A percentile compares a stretch with the other conserved stretches of the same genome.
phyloP scores from a whole-genome alignment of 495 filamentous ascomycete genomes.

The Hypomontagnella submonticulosa region DNA sequence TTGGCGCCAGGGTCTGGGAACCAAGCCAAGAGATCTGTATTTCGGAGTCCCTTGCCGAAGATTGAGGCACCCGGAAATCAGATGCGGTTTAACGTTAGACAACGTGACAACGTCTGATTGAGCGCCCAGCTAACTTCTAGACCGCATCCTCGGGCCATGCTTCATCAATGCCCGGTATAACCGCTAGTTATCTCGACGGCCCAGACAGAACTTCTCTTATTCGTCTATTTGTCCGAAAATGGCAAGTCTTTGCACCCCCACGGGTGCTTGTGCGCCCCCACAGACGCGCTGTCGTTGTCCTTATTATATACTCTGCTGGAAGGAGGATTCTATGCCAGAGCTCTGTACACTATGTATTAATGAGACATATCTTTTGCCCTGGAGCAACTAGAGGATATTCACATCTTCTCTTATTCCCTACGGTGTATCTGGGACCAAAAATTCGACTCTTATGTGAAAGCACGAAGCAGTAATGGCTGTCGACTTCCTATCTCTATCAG shows the following conservation, averaged over 20 bases:
- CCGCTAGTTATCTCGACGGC: conserved; percentile 12
- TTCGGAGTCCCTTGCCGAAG: conserved; percentile 44
- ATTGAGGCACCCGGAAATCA: conserved; percentile 29
- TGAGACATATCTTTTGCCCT: background rate
- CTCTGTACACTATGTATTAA: conserved; percentile 14
- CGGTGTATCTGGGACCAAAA: background rate
- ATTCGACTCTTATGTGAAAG: background rate
- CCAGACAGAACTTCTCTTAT: conserved; percentile 16
- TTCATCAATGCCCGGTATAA: conserved; percentile 27
- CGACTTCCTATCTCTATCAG: conserved; percentile 33
- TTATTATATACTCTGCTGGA: conserved; percentile 20
- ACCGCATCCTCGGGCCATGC: conserved; percentile 21
- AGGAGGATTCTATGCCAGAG: conserved; percentile 15
- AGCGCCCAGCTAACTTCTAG: conserved; percentile 34
- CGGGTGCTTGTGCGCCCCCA: conserved; percentile 23
- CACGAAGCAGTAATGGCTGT: conserved; percentile 35
- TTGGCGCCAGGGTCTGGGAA: conserved; percentile 34
- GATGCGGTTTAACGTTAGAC: conserved; percentile 27
- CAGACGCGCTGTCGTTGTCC: conserved; percentile 11
- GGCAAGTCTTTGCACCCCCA: conserved; percentile 27
- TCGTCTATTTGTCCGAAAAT: conserved; percentile 16
- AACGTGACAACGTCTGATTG: conserved; percentile 42
- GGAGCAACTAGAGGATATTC: background rate
- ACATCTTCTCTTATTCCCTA: background rate
- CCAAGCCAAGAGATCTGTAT: conserved; percentile 43